Conservation (phyloP, 2,329 filamentous ascomycete species). For the Hypoxylon sp. region DNA sequence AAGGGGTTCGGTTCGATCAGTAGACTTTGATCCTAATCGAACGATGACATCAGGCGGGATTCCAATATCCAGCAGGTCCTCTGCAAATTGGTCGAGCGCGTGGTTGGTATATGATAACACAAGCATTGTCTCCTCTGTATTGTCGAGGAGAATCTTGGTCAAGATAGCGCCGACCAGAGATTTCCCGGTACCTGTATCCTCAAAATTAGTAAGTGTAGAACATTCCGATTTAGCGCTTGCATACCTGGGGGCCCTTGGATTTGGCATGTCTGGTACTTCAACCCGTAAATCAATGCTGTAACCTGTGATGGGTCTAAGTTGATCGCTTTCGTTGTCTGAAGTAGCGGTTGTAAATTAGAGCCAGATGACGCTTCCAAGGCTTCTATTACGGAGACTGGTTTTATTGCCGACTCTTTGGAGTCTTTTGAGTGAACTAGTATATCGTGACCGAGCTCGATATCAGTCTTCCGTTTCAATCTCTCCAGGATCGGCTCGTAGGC, state of each 20-base stretch:
- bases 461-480: conserved; percentile 68
- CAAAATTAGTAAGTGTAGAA: neutral
- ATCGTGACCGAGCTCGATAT: conserved; percentile 69
- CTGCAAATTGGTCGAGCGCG: conserved; percentile 75
- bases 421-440: conserved; percentile 59
- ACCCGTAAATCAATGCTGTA: conserved; percentile 67
- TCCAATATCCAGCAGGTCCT: conserved; percentile 73
- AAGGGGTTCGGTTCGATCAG: conserved; percentile 63
- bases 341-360: conserved; percentile 23
- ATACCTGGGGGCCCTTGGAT: conserved; percentile 82
- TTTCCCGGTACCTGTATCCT: conserved; percentile 76
- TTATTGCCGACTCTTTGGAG: conserved; percentile 33
- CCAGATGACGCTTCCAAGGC: conserved; percentile 26
- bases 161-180: conserved; percentile 79
- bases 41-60: conserved; percentile 67
- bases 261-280: conserved; percentile 69
- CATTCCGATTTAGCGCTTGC: conserved; percentile 19
- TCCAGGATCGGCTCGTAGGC: conserved; percentile 77
- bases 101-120: conserved; percentile 80
- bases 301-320: conserved; percentile 64
- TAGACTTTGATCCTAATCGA: conserved; percentile 74
- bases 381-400: conserved; percentile 16
- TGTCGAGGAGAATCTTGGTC: conserved; percentile 68
- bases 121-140: conserved; percentile 68
- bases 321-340: conserved; percentile 27